These are phyloP conservation scores for Alternaria gaisen DNA, from an alignment of 2,329 filamentous ascomycete species.

Conservation along the genomic window DNA sequence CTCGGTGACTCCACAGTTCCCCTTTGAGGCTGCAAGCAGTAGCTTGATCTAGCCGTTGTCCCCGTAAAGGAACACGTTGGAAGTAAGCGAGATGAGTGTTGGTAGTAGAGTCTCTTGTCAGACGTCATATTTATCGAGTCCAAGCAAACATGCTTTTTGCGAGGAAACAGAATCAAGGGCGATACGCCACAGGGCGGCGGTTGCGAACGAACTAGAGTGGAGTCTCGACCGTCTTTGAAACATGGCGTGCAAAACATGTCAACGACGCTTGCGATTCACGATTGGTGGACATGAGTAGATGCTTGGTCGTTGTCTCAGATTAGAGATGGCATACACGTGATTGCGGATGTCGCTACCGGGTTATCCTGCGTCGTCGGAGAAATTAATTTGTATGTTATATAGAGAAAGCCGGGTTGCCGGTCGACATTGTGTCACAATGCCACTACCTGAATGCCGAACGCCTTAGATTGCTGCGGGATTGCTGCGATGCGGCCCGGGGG, in stretches of 20 bases:
- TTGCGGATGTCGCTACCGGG: conserved; percentile 19
- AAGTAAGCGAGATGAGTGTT: conserved; percentile 8
- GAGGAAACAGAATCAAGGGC: not conserved
- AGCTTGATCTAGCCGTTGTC: conserved; percentile 6
- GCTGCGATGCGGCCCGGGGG: conserved; percentile 5
- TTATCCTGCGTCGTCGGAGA: conserved; percentile 20
- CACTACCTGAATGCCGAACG: conserved; percentile 2
- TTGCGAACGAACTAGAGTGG: conserved; percentile 13
- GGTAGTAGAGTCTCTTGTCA: not conserved
- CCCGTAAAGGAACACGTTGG: conserved; percentile 1
- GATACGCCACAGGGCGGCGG: conserved; percentile 4
- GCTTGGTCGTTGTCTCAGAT: conserved; percentile 25
- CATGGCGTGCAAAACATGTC: conserved; percentile 13
- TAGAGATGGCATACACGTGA: conserved; percentile 30
- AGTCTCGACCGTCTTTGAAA: conserved; percentile 22
- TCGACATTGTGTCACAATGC: not conserved
- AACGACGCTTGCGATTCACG: not conserved
- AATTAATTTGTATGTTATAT: conserved; percentile 33
- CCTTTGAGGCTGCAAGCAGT: conserved; percentile 13
- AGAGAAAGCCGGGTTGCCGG: conserved; percentile 16
- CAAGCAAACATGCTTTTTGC: not conserved
- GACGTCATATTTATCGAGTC: not conserved
- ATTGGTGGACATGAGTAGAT: conserved; percentile 34
- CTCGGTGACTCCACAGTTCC: conserved; percentile 15
- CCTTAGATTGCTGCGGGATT: conserved; percentile 2